Evolutionary conservation across 2,329 filamentous ascomycete species (phyloP).

Genomic region (Pyricularia pennisetigena): DNA sequence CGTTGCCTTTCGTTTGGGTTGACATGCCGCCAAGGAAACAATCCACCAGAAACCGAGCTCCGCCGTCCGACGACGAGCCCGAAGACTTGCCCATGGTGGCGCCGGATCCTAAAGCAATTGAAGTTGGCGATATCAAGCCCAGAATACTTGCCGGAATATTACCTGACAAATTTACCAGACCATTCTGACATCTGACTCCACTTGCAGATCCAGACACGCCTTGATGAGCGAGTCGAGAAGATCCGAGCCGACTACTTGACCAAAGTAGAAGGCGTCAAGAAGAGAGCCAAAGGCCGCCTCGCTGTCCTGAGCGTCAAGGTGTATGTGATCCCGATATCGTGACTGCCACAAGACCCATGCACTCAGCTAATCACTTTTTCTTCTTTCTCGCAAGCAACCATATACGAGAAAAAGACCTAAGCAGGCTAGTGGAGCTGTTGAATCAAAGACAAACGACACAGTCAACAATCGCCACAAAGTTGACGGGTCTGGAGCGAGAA

Average conservation of each 20-base stretch:
- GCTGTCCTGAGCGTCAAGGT: neutral
- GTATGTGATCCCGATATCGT: neutral
- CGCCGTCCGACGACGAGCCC: neutral
- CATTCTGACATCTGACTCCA: neutral
- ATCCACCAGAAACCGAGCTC: neutral
- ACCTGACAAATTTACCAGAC: neutral
- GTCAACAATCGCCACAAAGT: constrained; percentile 10
- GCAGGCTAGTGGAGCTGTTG: constrained; percentile 12
- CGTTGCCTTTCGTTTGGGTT: neutral
- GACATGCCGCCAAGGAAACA: neutral
- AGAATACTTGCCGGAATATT: neutral
- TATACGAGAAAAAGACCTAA: neutral
- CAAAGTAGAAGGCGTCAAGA: neutral
- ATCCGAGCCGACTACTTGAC: neutral
- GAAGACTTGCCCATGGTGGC: neutral
- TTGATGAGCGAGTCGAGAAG: neutral
- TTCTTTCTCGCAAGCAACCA: neutral
- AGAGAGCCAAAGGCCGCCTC: neutral
- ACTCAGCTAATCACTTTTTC: neutral
- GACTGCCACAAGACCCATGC: neutral
- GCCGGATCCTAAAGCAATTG: neutral
- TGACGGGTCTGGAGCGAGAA: constrained; percentile 12
- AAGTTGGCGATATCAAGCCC: neutral
- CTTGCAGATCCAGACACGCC: neutral
- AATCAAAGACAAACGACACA: constrained; percentile 12